Evolutionary conservation across 2,329 filamentous ascomycete species (phyloP).

Genomic region (Colletotrichum echinochloae): DNA sequence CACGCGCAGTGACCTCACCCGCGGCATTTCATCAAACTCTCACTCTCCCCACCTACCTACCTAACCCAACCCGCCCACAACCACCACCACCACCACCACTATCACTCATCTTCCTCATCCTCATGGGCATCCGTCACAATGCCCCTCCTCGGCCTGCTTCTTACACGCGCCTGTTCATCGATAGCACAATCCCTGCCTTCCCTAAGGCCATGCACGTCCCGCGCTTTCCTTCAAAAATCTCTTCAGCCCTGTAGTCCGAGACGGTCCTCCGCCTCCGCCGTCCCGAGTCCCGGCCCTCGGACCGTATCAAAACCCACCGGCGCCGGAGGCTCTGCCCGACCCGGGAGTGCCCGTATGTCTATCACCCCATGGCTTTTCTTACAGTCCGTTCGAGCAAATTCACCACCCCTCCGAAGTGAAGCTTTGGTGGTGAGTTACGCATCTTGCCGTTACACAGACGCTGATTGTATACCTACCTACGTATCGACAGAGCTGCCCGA

Average conservation of each 20-base stretch:
- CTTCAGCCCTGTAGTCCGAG: conserved; percentile 15
- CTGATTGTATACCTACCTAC: conserved; percentile 2
- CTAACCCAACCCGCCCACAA: background rate
- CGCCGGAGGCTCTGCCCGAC: conserved; percentile 9
- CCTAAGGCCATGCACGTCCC: conserved; percentile 26
- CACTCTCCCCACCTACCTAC: conserved; percentile 1
- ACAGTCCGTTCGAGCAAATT: background rate
- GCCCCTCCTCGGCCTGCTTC: conserved; percentile 22
- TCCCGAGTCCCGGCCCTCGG: conserved; percentile 2
- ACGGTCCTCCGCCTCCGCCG: conserved; percentile 34
- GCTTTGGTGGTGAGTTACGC: background rate
- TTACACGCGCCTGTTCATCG: background rate
- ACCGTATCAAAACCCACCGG: conserved; percentile 15
- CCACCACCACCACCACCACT: conserved; percentile 17
- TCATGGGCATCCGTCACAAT: conserved; percentile 18
- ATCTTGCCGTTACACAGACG: background rate
- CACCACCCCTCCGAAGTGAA: background rate
- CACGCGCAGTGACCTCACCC: conserved; percentile 33
- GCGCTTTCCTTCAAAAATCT: conserved; percentile 30
- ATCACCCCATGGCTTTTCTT: background rate
- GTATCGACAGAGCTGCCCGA: conserved; percentile 62
- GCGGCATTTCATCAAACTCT: conserved; percentile 20
- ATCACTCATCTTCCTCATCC: background rate
- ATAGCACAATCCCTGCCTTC: background rate
- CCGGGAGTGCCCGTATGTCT: conserved; percentile 4